Conservation (phyloP, 495 filamentous ascomycete genomes). For the Astrothelium subdiscretum region DNA sequence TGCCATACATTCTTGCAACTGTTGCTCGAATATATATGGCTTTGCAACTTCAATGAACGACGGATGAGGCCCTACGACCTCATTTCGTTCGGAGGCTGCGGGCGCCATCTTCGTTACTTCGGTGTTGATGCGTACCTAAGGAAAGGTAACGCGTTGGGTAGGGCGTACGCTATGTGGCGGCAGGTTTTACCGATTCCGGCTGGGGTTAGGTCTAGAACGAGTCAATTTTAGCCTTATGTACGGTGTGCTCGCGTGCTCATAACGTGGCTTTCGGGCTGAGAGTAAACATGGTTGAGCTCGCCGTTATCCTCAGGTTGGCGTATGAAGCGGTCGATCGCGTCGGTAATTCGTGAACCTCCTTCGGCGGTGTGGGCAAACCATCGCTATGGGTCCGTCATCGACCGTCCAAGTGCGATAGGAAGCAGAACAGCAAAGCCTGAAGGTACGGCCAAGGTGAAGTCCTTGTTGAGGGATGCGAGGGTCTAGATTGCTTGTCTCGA, state of each 20-base stretch:
- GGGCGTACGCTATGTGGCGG: neutral
- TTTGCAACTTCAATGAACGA: conserved; percentile 61
- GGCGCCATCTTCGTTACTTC: neutral
- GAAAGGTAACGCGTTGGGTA: neutral
- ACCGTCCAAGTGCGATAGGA: too few species aligned
- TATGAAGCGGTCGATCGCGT: too few species aligned
- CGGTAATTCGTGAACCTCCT: too few species aligned
- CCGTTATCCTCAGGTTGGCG: too few species aligned
- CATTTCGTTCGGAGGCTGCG: neutral
- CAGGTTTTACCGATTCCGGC: neutral
- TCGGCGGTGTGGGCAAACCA: too few species aligned
- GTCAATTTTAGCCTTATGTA: neutral
- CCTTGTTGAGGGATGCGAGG: too few species aligned
- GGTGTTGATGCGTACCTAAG: neutral
- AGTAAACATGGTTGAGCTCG: too few species aligned
- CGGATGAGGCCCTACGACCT: conserved; percentile 45
- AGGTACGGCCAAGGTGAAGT: too few species aligned
- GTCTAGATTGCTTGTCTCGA: too few species aligned
- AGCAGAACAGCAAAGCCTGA: too few species aligned
- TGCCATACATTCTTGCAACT: conserved; percentile 46
- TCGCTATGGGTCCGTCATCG: too few species aligned
- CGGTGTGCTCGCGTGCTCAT: neutral
- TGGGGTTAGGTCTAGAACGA: neutral
- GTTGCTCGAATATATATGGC: conserved; percentile 54
- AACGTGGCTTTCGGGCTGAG: neutral